Evolutionary conservation across 1,284 basidiomycete genomes (phyloP), one percentile per base, ranked within the genome.

Genomic region (Vanrija sp.): DNA sequence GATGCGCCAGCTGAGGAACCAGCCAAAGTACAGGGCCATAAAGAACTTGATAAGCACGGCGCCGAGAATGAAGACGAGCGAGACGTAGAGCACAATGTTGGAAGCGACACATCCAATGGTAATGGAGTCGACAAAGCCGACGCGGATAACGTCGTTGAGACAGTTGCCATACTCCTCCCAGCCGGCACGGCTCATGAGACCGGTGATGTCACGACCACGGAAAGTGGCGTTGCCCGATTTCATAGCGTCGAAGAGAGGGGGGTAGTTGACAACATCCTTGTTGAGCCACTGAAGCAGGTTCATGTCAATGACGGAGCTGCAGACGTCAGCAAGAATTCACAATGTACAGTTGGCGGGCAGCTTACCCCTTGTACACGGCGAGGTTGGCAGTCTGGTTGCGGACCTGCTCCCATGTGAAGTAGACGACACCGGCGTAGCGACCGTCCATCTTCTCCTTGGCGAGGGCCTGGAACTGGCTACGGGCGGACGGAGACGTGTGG

Each of bases 81-180:
- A 97, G 54, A 97, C 81, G 74, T 95, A 96, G 57, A 98, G 86
- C 43, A 98, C 93, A 59, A 97, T 87, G 59, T 89, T 82, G 21
- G 95, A 97, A 2, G 94, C 93, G 56, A 98, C 89, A 69, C 95
- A 99, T 29, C 95, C 95, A 61, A 98, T 93, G 54, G 86, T 88
- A 66, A 87, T 87, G 47, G 89, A 91, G 78, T 98, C 95, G 70
- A 98, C 87, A 78, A 89, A 97, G 12, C 94, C 96, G 61, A 98
- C 86, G 15, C 86, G 86, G 59, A 89, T 79, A 64, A 91, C 81
- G 73, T 98, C 90, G 68, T 88, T 82, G 50, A 98, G 80, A 78
- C 96, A 99, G 63, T 84, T 83, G 7, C 85, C 91, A 38, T 92
- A 71, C 6, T 81, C 67, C 67, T 82, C 65, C 50, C 70, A 57